Conservation (phyloP, 2,329 filamentous ascomycete genomes). For the Coleophoma cylindrospora region DNA sequence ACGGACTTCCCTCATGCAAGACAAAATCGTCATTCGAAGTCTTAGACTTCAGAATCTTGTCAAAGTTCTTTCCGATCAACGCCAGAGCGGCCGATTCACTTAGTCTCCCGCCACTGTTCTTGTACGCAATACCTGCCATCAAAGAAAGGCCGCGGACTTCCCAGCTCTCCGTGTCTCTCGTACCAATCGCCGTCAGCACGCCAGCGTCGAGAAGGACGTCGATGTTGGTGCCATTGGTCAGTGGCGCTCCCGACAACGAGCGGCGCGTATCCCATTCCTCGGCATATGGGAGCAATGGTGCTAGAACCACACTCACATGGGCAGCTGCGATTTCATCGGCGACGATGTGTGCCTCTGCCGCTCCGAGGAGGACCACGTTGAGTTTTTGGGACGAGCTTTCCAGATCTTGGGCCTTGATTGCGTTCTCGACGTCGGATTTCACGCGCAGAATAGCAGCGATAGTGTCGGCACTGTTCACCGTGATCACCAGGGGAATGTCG, state of each 20-base stretch:
- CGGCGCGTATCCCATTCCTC: constrained; percentile 56
- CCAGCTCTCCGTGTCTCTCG: constrained; percentile 51
- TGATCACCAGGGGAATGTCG: constrained; percentile 49
- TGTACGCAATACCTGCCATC: constrained; percentile 53
- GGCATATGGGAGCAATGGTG: constrained; percentile 51
- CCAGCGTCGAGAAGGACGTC: constrained; percentile 54
- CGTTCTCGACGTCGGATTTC: constrained; percentile 49
- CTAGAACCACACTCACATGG: constrained; percentile 53
- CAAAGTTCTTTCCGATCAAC: constrained; percentile 52
- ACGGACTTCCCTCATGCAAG: constrained; percentile 57
- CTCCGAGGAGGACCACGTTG: constrained; percentile 54
- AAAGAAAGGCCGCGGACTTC: constrained; percentile 53
- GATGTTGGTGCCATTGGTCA: constrained; percentile 59
- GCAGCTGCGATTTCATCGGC: constrained; percentile 53
- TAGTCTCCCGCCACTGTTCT: constrained; percentile 51
- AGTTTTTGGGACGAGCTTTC: constrained; percentile 25
- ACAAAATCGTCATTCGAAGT: constrained; percentile 45
- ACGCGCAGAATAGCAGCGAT: constrained; percentile 55
- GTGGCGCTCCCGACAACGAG: constrained; percentile 56
- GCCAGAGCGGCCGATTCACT: constrained; percentile 49
- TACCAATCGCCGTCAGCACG: constrained; percentile 51
- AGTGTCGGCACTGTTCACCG: constrained; percentile 56
- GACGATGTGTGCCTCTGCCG: constrained; percentile 56
- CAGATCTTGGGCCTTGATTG: constrained; percentile 19
- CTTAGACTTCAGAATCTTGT: constrained; percentile 48